Conservation (phyloP, 768 basidiomycete species). For the Sutorius australiensis region DNA sequence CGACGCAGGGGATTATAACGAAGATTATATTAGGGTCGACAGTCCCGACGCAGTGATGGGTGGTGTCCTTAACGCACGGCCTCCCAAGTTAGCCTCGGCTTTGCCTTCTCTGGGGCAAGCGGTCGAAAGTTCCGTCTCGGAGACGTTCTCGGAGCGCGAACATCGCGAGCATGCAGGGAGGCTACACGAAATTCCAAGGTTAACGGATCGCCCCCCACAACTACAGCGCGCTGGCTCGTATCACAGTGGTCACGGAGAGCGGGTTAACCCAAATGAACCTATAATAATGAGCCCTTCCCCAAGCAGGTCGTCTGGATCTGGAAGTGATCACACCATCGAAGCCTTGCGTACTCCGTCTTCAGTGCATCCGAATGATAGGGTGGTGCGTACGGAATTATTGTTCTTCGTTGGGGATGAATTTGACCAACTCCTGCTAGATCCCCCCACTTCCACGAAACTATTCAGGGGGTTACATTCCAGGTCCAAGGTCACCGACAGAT, state of each 20-base stretch:
- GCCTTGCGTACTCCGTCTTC: constrained; percentile 20
- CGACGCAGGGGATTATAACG: constrained; percentile 31
- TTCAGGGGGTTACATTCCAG: constrained; percentile 12
- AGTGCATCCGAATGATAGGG: constrained; percentile 24
- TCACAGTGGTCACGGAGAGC: constrained; percentile 18
- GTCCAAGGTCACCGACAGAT: constrained; percentile 27
- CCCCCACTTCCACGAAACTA: constrained; percentile 28
- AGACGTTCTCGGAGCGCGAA: constrained; percentile 24
- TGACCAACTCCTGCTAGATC: constrained; percentile 16
- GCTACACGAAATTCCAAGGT: constrained; percentile 19
- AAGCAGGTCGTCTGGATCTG: constrained; percentile 19
- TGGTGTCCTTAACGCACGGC: constrained; percentile 31
- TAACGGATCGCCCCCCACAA: constrained; percentile 23
- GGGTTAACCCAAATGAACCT: constrained; percentile 15
- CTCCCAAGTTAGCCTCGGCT: constrained; percentile 19
- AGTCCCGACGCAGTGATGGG: constrained; percentile 32
- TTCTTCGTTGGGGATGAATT: background rate
- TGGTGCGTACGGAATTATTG: constrained; percentile 15
- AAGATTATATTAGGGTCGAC: constrained; percentile 31
- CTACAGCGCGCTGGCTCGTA: constrained; percentile 18
- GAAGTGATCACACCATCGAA: constrained; percentile 33
- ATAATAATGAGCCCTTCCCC: constrained; percentile 20
- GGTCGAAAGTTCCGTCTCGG: constrained; percentile 17
- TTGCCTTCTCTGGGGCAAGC: constrained; percentile 23
- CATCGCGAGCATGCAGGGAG: constrained; percentile 17